These are phyloP conservation scores for Suillus subaureus DNA, from an alignment of 768 basidiomycete species.

Conservation along the genomic window DNA sequence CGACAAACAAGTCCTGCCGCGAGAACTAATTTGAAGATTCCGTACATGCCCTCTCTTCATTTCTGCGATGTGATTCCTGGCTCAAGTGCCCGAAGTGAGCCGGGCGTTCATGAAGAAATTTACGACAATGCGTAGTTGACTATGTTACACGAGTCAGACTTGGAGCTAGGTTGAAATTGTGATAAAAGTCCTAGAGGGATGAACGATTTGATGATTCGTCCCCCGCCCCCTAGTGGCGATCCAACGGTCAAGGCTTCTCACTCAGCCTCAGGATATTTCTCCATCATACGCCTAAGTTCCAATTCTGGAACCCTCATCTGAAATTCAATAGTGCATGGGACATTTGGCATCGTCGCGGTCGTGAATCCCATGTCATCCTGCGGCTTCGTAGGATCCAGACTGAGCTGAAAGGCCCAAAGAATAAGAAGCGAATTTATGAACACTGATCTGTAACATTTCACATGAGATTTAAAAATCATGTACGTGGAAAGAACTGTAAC, in stretches of 20 bases:
- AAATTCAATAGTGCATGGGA: not conserved
- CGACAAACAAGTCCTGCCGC: too few relatives aligned
- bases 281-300: not conserved
- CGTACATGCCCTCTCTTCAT: too few relatives aligned
- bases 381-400: not conserved
- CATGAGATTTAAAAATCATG: not conserved
- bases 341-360: not conserved
- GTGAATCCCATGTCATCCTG: not conserved
- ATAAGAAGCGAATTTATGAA: not conserved
- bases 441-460: not conserved
- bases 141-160: too few relatives aligned
- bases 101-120: too few relatives aligned
- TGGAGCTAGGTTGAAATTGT: too few relatives aligned
- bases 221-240: not conserved
- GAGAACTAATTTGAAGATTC: too few relatives aligned
- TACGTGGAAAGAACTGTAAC: not conserved
- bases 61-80: too few relatives aligned
- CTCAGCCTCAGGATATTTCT: not conserved
- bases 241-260: not conserved
- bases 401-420: not conserved
- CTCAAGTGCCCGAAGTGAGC: too few relatives aligned
- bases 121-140: too few relatives aligned
- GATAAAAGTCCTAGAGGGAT: too few relatives aligned
- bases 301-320: not conserved
- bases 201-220: too few relatives aligned